Conservation (phyloP, 768 basidiomycete genomes). For the Butyriboletus loyo region DNA sequence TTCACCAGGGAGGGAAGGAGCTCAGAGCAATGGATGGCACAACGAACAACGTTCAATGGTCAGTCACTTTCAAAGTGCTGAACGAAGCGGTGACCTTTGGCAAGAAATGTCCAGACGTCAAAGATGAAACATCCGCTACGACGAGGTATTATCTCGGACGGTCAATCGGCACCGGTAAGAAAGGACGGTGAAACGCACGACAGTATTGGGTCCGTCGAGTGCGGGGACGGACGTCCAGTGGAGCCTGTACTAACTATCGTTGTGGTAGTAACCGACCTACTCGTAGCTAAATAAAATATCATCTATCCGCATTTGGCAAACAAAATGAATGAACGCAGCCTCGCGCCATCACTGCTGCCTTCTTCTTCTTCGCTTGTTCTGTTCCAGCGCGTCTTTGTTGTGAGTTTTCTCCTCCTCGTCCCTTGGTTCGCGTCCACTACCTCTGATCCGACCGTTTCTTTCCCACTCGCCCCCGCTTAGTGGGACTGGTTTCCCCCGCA, state of each 20-base stretch:
- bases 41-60: no score
- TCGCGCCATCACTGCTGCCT: not conserved
- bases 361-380: not conserved
- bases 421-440: not conserved
- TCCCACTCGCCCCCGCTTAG: not conserved
- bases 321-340: not conserved
- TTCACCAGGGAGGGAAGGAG: no score
- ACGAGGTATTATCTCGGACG: not conserved
- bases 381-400: conserved; percentile 6
- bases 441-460: not conserved
- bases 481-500: conserved; percentile 21
- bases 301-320: conserved; percentile 9
- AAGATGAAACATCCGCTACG: not conserved
- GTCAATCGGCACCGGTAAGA: not conserved
- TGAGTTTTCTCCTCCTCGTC: conserved; percentile 2
- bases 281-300: no score
- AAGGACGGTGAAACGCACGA: not conserved
- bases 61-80: no score
- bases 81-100: not conserved
- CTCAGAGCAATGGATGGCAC: no score
- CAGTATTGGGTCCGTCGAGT: not conserved
- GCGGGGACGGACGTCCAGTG: not conserved
- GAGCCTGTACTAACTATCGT: not conserved
- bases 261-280: not conserved
- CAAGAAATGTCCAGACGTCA: not conserved